Base-by-base conservation (phyloP, 306 rosid species). In the Malus sieversii region DNA sequence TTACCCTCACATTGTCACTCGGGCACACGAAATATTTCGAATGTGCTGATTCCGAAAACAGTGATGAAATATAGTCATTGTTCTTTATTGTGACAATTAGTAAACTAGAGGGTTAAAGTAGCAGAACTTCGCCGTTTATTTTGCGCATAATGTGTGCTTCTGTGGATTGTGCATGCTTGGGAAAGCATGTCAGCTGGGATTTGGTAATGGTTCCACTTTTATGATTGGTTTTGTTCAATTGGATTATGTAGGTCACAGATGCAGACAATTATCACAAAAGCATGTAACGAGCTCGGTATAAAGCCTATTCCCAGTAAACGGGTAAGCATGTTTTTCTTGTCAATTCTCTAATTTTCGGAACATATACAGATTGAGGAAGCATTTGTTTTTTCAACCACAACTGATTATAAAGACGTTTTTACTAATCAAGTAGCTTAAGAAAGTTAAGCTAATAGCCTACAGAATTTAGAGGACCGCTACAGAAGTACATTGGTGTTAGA, bases 261-360 rank as follows among this genome's bases (percentile, higher is more conserved):
- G 99, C 97, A 95, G 88, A 95, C 99, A 57, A 92, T 92, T 76
- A 87, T 95, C 75, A 86, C 97, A 83, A 95, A 89, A 75, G 96
- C 98, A 0, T 87, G 97, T 29, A 89, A 85, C 42, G 98, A 95
- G 85, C 99, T 95, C 81, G 93, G 91, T 44, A 83, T 89, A 84
- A 85, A 84, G 74, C 80, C 97, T 52, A 68, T 89, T 85, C 97
- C 99, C 3, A 95, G 99, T 84, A 92, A 90, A 87, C 82, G 99
- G 97, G 99, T 95, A 77, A 10, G 91, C 72, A 71, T 30, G 52
- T 77, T 67, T 75, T 72, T 75, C 51, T 52, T 32, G 25, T 76
- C 60, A 29, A 11, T 30, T 69, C 2, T 80, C 30, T 61, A 61
- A 61, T 61, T 4, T 59, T 23, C 3, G 30, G 64, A 58, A 59